phyloP scores from a whole-genome alignment of 2,329 filamentous ascomycete species.

The Cercospora zeina region DNA sequence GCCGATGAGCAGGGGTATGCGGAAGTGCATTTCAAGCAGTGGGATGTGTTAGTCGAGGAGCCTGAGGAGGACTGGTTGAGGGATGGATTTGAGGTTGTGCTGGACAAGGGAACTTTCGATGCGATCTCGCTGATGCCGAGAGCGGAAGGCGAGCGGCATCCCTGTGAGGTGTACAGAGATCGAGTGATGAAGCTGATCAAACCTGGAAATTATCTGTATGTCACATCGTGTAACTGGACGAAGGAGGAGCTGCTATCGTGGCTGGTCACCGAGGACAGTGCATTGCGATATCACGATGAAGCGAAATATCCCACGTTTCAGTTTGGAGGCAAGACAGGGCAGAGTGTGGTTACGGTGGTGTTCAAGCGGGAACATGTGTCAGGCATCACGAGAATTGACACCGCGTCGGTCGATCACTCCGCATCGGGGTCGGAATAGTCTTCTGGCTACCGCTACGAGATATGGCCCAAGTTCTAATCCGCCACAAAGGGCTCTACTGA shows the following conservation, averaged over 20 bases:
- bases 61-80: constrained; percentile 57
- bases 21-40: constrained; percentile 53
- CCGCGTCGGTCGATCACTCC: constrained; percentile 6
- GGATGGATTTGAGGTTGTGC: constrained; percentile 77
- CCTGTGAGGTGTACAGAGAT: constrained; percentile 71
- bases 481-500: neutral
- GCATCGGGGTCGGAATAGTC: constrained; percentile 12
- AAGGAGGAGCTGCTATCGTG: constrained; percentile 78
- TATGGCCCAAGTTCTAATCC: neutral
- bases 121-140: constrained; percentile 69
- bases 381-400: constrained; percentile 7
- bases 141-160: constrained; percentile 26
- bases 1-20: constrained; percentile 23
- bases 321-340: constrained; percentile 85
- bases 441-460: constrained; percentile 5
- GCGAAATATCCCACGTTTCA: constrained; percentile 83
- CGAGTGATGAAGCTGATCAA: constrained; percentile 69
- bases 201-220: constrained; percentile 69
- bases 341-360: constrained; percentile 84
- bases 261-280: constrained; percentile 61
- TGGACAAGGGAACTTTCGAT: constrained; percentile 99
- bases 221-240: constrained; percentile 99
- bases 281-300: constrained; percentile 63
- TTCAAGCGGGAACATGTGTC: constrained; percentile 54
- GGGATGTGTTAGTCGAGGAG: constrained; percentile 52